phyloP scores from a whole-genome alignment of 106 monocot genomes.

The Dendrobium huoshanense region DNA sequence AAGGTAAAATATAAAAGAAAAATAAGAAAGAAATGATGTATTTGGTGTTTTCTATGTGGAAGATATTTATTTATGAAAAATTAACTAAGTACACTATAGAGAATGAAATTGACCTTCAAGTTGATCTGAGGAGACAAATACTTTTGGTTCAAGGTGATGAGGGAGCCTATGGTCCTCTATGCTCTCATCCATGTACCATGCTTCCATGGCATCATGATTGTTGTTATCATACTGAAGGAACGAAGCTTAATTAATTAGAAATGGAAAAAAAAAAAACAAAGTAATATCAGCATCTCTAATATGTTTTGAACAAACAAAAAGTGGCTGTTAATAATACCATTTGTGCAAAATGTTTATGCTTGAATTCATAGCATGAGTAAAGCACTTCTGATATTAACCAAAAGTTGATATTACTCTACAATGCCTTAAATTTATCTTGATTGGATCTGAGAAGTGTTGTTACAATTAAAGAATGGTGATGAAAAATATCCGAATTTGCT shows the following conservation, averaged over 20 bases:
- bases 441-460: no score
- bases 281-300: no score
- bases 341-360: neutral
- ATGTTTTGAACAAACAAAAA: neutral
- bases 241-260: no score
- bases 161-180: slow-evolving; percentile 89
- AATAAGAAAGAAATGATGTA: no score
- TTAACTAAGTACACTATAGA: neutral
- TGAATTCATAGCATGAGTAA: neutral
- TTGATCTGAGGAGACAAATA: slow-evolving; percentile 59
- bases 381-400: neutral
- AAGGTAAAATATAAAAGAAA: neutral
- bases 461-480: no score
- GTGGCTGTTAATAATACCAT: neutral
- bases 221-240: slow-evolving; percentile 32
- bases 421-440: neutral
- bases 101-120: slow-evolving; percentile 42
- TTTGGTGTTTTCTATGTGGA: neutral
- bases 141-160: slow-evolving; percentile 80
- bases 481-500: no score
- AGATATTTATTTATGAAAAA: neutral
- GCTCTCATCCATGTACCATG: slow-evolving; percentile 94
- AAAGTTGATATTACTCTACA: neutral
- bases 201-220: slow-evolving; percentile 68
- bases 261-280: neutral